Conservation (phyloP, 305 asterid species). For the Fraxinus greggii region DNA sequence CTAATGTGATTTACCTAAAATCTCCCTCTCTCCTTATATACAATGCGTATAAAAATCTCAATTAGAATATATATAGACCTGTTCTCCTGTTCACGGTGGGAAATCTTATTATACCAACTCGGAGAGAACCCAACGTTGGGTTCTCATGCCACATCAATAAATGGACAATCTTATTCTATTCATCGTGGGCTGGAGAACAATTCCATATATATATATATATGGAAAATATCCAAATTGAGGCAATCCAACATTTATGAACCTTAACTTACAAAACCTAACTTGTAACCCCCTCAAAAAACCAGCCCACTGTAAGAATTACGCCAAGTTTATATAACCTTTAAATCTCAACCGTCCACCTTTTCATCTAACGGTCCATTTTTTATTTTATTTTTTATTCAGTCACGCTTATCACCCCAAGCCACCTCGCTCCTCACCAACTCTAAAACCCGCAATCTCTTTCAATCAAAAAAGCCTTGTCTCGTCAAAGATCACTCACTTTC, state of each 20-base stretch:
- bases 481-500: background rate
- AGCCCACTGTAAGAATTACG: background rate
- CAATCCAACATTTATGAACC: background rate
- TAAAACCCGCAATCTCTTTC: conserved; percentile 19
- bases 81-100: too few species aligned
- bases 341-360: conserved; percentile 37
- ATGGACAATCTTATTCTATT: too few species aligned
- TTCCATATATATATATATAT: too few species aligned
- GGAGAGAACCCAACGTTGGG: too few species aligned
- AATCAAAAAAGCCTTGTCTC: conserved; percentile 17
- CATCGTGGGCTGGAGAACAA: too few species aligned
- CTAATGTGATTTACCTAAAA: too few species aligned
- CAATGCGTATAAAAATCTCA: too few species aligned
- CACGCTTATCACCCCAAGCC: conserved; percentile 30
- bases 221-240: background rate
- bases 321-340: background rate
- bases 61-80: too few species aligned
- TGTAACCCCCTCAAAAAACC: background rate
- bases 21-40: too few species aligned
- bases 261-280: background rate
- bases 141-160: too few species aligned
- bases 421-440: conserved; percentile 23
- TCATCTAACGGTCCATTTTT: conserved; percentile 42
- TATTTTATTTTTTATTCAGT: background rate
- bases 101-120: too few species aligned